Conservation (phyloP, 768 basidiomycete genomes). For the Goffeauzyma gilvescens region DNA sequence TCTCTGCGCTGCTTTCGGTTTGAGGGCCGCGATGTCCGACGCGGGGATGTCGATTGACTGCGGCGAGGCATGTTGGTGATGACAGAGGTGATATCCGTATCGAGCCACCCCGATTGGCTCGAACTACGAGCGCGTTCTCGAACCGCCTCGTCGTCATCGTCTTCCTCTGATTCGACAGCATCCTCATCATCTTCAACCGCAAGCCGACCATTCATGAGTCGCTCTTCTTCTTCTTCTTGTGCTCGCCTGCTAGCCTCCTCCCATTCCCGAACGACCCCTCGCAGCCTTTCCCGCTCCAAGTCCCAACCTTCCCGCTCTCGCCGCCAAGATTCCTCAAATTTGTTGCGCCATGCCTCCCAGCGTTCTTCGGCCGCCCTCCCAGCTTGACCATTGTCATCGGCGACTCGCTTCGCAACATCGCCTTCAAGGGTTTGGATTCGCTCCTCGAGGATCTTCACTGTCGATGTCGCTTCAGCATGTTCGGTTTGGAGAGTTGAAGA, state of each 20-base stretch:
- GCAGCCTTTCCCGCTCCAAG: conserved; percentile 55
- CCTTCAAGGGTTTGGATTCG: conserved; percentile 24
- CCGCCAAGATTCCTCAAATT: conserved; percentile 61
- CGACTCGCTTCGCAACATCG: conserved; percentile 21
- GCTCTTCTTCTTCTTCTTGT: conserved; percentile 31
- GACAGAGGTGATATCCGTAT: background rate
- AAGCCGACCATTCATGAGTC: conserved; percentile 25
- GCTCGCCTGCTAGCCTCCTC: conserved; percentile 38
- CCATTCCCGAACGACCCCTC: conserved; percentile 60
- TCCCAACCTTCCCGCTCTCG: conserved; percentile 64
- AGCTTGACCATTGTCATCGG: conserved; percentile 20
- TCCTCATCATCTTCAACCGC: conserved; percentile 17
- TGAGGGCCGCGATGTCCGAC: background rate
- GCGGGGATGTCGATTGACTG: conserved; percentile 1
- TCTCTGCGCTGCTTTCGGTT: conserved; percentile 9
- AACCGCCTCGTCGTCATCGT: conserved; percentile 4
- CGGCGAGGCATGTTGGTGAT: background rate
- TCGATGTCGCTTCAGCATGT: conserved; percentile 50
- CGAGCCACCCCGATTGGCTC: background rate
- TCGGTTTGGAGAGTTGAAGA: conserved; percentile 57
- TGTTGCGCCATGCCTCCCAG: conserved; percentile 52
- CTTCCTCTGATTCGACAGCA: conserved; percentile 4
- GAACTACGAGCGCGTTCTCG: background rate
- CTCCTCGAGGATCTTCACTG: conserved; percentile 27
- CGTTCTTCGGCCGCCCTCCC: conserved; percentile 26